Conservation (phyloP, 306 rosid genomes). For the Nissolia schottii region DNA sequence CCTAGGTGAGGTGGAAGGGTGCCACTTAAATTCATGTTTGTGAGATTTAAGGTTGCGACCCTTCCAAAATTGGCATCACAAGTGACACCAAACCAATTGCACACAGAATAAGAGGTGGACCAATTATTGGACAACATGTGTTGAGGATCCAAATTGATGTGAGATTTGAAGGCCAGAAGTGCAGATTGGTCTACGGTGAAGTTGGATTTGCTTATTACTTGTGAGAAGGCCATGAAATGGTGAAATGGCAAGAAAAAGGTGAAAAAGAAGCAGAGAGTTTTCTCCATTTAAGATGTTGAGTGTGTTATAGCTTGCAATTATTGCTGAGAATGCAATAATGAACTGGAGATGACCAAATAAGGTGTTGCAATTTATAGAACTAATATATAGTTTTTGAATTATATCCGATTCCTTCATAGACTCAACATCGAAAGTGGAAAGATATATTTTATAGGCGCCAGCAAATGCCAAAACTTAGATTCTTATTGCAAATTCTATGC, state of each 20-base stretch:
- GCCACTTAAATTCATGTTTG: slow-evolving; percentile 11
- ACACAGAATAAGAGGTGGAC: neutral
- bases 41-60: neutral
- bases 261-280: neutral
- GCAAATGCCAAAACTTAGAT: too few relatives aligned
- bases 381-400: too few relatives aligned
- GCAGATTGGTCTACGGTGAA: slow-evolving; percentile 11
- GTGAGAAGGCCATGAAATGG: neutral
- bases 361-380: neutral
- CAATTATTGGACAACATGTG: slow-evolving; percentile 9
- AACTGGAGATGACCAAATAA: neutral
- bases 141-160: slow-evolving; percentile 11
- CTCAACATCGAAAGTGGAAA: too few relatives aligned
- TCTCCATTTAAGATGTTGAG: slow-evolving; percentile 15
- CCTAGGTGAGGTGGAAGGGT: slow-evolving; percentile 18
- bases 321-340: neutral
- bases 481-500: too few relatives aligned
- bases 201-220: too few relatives aligned
- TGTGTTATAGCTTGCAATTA: too few relatives aligned
- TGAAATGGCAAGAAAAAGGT: neutral
- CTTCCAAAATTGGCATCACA: slow-evolving; percentile 4
- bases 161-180: slow-evolving; percentile 19
- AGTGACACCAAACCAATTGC: slow-evolving; percentile 28
- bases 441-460: too few relatives aligned
- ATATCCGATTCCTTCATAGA: too few relatives aligned